Conservation (phyloP, 164 flowering plant species). For the Buxus sempervirens region DNA sequence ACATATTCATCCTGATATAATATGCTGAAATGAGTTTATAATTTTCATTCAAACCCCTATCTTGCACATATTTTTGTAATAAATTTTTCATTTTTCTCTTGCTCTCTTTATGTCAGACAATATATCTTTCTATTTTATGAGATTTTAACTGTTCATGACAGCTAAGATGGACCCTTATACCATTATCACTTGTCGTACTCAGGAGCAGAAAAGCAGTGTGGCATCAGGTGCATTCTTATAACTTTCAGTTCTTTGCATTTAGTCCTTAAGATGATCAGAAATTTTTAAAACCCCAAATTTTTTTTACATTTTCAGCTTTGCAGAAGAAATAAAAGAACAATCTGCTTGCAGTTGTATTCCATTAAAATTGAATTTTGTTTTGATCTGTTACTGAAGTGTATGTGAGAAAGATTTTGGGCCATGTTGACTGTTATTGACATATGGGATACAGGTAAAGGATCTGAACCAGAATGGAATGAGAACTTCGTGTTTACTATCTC, state of each 20-base stretch:
- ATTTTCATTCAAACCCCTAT: too few species aligned
- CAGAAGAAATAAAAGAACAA: neutral
- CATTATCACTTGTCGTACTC: constrained; percentile 63
- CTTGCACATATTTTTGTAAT: too few species aligned
- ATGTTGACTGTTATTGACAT: neutral
- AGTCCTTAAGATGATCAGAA: neutral
- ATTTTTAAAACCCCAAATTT: neutral
- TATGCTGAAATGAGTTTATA: too few species aligned
- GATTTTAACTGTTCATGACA: constrained; percentile 19
- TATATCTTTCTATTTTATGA: constrained; percentile 8
- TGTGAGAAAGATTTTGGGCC: neutral
- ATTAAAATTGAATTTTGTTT: too few species aligned
- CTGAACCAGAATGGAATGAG: constrained; percentile 89
- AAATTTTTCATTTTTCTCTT: too few species aligned
- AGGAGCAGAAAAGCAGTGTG: constrained; percentile 78
- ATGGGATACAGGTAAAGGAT: constrained; percentile 53
- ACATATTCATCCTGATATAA: too few species aligned
- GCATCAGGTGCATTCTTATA: constrained; percentile 57
- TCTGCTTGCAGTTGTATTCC: neutral
- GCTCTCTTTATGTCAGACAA: too few species aligned
- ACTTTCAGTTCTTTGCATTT: neutral
- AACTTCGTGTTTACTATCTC: constrained; percentile 61
- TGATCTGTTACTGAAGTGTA: neutral
- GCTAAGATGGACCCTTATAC: constrained; percentile 84
- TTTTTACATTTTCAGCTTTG: too few species aligned